phyloP scores from a whole-genome alignment of 805 yeast species.

The Candida endomychidarum region DNA sequence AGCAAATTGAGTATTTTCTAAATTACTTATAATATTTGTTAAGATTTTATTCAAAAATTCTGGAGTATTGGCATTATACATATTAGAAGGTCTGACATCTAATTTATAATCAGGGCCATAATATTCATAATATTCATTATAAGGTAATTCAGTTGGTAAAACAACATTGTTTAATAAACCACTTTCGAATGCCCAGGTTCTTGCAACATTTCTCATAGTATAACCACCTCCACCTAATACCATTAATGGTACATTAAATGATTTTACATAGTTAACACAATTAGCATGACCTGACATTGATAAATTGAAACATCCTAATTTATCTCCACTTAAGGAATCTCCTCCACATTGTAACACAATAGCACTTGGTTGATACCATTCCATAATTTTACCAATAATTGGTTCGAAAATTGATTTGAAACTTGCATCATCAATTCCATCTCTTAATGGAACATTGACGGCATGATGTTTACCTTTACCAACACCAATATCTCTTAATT shows the following conservation, averaged over 20 bases:
- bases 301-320: conserved; percentile 92
- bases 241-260: conserved; percentile 85
- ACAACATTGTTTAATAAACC: conserved; percentile 80
- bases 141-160: conserved; percentile 78
- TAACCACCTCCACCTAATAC: conserved; percentile 98
- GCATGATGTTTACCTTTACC: conserved; percentile 89
- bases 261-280: conserved; percentile 84
- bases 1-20: conserved; percentile 89
- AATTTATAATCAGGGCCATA: conserved; percentile 95
- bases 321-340: conserved; percentile 93
- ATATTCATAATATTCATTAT: conserved; percentile 95
- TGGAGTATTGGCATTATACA: conserved; percentile 94
- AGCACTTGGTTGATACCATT: conserved; percentile 92
- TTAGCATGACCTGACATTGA: conserved; percentile 95
- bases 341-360: conserved; percentile 99
- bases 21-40: conserved; percentile 70
- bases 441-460: conserved; percentile 88
- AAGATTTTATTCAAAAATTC: conserved; percentile 86
- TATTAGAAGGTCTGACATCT: conserved; percentile 92
- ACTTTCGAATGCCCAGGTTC: conserved; percentile 94
- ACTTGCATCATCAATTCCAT: conserved; percentile 92
- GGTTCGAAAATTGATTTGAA: conserved; percentile 89
- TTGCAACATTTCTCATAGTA: conserved; percentile 93
- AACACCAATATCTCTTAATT: conserved; percentile 84
- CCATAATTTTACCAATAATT: conserved; percentile 69